Conservation (phyloP, 345 rosid genomes). For the Dipteronia dyeriana region DNA sequence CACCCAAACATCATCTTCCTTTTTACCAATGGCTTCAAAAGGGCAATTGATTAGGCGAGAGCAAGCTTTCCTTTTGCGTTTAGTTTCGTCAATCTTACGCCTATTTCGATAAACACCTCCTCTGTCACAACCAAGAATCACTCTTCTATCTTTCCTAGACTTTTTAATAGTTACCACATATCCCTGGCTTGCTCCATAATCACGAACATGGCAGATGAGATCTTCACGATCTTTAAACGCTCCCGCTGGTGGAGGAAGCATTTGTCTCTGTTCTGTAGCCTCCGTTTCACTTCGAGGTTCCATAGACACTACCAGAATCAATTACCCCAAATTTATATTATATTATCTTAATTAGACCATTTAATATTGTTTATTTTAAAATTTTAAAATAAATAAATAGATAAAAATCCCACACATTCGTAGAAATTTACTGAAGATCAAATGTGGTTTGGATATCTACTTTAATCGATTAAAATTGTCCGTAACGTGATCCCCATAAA, state of each 20-base stretch:
- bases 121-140: constrained; percentile 54
- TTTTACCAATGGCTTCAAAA: constrained; percentile 47
- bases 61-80: constrained; percentile 49
- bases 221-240: constrained; percentile 45
- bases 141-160: constrained; percentile 50
- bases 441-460: too few species aligned
- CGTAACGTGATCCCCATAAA: too few species aligned
- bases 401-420: too few species aligned
- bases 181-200: constrained; percentile 46
- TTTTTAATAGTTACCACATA: constrained; percentile 53
- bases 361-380: too few species aligned
- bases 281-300: constrained; percentile 25
- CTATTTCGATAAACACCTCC: constrained; percentile 52
- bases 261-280: constrained; percentile 25
- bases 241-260: constrained; percentile 47
- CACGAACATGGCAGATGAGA: constrained; percentile 43
- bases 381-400: too few species aligned
- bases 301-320: constrained; percentile 5
- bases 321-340: neutral
- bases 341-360: too few species aligned
- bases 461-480: too few species aligned
- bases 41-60: constrained; percentile 53
- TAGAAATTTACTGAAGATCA: too few species aligned
- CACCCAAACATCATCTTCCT: constrained; percentile 45
- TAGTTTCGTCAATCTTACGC: constrained; percentile 50